Conservation (phyloP, 2,329 filamentous ascomycete genomes). For the Graphiopsis chlorocephala region DNA sequence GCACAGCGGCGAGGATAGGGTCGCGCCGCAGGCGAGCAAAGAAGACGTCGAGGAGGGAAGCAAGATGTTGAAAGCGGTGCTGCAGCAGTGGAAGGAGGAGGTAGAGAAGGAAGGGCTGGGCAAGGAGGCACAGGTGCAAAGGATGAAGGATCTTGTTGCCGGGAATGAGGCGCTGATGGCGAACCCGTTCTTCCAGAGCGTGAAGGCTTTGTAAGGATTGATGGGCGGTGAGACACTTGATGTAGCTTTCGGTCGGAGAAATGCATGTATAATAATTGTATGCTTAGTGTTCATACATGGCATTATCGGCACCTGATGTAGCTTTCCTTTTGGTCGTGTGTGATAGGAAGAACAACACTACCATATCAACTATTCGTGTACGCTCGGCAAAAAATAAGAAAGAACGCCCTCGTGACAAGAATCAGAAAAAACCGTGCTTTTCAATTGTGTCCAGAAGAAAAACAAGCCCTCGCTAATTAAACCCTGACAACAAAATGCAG, state of each 20-base stretch:
- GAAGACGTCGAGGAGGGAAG: conserved; percentile 89
- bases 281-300: background rate
- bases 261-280: background rate
- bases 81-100: conserved; percentile 79
- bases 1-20: conserved; percentile 43
- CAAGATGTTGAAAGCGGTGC: conserved; percentile 74
- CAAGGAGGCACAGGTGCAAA: conserved; percentile 72
- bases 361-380: background rate
- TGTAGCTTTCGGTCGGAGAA: background rate
- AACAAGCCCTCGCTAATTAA: conserved; percentile 8
- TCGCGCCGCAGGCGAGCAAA: conserved; percentile 61
- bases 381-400: background rate
- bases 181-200: conserved; percentile 66
- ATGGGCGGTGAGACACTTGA: background rate
- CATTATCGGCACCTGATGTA: background rate
- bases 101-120: conserved; percentile 56
- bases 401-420: background rate
- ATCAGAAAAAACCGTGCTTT: background rate
- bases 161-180: conserved; percentile 63
- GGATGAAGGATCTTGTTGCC: conserved; percentile 76
- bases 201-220: conserved; percentile 43
- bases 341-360: background rate
- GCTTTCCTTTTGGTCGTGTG: background rate
- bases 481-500: conserved; percentile 11
- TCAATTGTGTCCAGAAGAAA: background rate